These are phyloP conservation scores for Dillenia turbinata DNA, from an alignment of 164 flowering plant genomes.

Conservation along the genomic window DNA sequence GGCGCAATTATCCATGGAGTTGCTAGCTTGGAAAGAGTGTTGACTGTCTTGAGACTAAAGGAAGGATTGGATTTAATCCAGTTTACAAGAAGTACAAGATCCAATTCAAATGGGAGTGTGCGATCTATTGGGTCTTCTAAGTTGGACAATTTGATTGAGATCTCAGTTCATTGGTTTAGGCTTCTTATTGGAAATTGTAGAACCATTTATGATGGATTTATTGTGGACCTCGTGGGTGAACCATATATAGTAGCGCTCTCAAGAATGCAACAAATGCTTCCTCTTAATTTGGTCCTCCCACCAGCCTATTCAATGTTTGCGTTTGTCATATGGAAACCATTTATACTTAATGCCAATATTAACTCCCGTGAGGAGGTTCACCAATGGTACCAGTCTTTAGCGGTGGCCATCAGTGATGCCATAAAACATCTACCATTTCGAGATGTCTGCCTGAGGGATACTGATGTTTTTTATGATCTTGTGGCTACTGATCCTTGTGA, in stretches of 20 bases:
- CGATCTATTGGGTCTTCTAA: conserved; percentile 57
- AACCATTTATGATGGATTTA: conserved; percentile 75
- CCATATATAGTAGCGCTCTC: conserved; percentile 69
- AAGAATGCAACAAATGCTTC: conserved; percentile 89
- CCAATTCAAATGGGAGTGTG: conserved; percentile 76
- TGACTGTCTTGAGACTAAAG: conserved; percentile 70
- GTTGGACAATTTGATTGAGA: conserved; percentile 65
- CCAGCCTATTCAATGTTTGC: conserved; percentile 92
- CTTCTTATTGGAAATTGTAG: conserved; percentile 89
- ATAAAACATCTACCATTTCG: conserved; percentile 87
- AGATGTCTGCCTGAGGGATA: conserved; percentile 74
- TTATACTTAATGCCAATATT: conserved; percentile 39
- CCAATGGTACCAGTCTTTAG: conserved; percentile 55
- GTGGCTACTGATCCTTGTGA: conserved; percentile 75
- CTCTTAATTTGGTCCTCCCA: conserved; percentile 71
- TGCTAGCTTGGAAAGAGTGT: conserved; percentile 83
- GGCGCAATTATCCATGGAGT: conserved; percentile 83
- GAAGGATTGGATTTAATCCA: conserved; percentile 84
- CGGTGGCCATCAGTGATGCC: conserved; percentile 58
- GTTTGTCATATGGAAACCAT: conserved; percentile 75
- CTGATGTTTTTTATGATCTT: conserved; percentile 61
- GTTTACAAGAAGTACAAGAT: conserved; percentile 55
- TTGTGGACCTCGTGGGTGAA: conserved; percentile 85
- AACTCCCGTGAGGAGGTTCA: conserved; percentile 59
- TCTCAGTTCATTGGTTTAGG: conserved; percentile 87